A percentile compares a stretch with the other conserved stretches of the same genome.
These are phyloP conservation scores for Penicillium glabrum DNA, from an alignment of 2,329 filamentous ascomycete genomes.

Conservation along the genomic window DNA sequence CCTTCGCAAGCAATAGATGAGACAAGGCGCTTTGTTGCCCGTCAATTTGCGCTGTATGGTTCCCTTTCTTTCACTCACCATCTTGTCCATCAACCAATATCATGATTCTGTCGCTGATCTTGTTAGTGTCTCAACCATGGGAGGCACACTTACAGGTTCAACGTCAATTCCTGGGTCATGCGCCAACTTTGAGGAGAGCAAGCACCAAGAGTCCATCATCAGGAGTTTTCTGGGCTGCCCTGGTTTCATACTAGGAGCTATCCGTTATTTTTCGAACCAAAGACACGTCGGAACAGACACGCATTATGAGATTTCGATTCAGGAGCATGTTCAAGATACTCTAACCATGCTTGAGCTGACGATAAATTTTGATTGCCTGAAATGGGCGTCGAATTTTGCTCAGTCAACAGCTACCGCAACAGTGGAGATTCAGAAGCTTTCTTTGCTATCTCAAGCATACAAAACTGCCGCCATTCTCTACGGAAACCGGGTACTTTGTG, in stretches of 20 bases:
- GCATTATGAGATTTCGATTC: neutral
- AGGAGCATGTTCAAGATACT: neutral
- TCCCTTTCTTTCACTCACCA: too few relatives aligned
- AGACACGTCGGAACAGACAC: neutral
- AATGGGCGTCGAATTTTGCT: neutral
- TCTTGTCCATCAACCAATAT: neutral
- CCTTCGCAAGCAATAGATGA: neutral
- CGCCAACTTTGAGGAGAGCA: neutral
- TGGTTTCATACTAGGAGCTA: constrained; percentile 1
- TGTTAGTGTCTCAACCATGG: neutral
- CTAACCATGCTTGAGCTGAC: neutral
- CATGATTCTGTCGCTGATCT: neutral
- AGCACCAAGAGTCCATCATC: constrained; percentile 1
- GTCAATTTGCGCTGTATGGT: neutral
- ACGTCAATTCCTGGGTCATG: neutral
- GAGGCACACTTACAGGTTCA: neutral
- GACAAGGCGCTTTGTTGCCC: neutral
- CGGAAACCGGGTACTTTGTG: constrained; percentile 8
- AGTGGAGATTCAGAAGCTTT: neutral
- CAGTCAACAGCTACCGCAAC: neutral
- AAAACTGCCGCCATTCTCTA: constrained; percentile 14
- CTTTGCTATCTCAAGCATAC: constrained; percentile 8
- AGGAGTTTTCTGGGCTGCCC: constrained; percentile 14
- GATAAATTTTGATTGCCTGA: neutral
- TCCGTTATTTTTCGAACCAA: constrained; percentile 11